Percentiles rank a stretch among this genome's conserved stretches.
phyloP scores from a whole-genome alignment of 495 filamentous ascomycete species.

The Eremomyces bilateralis region DNA sequence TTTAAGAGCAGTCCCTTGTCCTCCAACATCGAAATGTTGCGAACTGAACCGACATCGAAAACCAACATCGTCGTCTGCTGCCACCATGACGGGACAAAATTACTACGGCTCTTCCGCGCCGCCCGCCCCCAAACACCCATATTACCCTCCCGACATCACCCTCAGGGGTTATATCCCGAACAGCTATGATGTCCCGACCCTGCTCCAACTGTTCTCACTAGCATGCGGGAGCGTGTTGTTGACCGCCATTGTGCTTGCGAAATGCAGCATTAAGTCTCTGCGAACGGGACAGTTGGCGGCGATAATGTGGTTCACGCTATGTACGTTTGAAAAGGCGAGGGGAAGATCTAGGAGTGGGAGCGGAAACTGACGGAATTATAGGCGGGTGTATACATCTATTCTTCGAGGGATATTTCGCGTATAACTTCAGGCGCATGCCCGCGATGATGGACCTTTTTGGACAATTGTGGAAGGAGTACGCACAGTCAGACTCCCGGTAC shows the following conservation, averaged over 20 bases:
- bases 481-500: conserved; percentile 64
- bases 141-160: conserved; percentile 40
- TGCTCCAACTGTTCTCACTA: conserved; percentile 26
- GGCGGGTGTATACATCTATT: conserved; percentile 49
- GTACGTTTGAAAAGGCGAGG: conserved; percentile 13
- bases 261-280: conserved; percentile 21
- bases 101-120: too few species aligned
- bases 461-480: conserved; percentile 80
- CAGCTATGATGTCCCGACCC: conserved; percentile 22
- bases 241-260: conserved; percentile 24
- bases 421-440: conserved; percentile 39
- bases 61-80: too few species aligned
- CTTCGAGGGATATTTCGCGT: conserved; percentile 71
- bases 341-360: not conserved
- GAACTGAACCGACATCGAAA: too few species aligned
- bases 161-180: conserved; percentile 43
- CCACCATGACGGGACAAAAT: too few species aligned
- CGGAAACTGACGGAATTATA: conserved; percentile 11
- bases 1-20: too few species aligned
- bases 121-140: conserved; percentile 30
- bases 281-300: conserved; percentile 27
- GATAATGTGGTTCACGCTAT: conserved; percentile 39
- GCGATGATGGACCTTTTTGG: conserved; percentile 41
- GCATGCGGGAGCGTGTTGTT: conserved; percentile 24
- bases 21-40: too few species aligned